Evolutionary conservation across 768 basidiomycete genomes (phyloP).

Genomic region (Lactifluus volemus): DNA sequence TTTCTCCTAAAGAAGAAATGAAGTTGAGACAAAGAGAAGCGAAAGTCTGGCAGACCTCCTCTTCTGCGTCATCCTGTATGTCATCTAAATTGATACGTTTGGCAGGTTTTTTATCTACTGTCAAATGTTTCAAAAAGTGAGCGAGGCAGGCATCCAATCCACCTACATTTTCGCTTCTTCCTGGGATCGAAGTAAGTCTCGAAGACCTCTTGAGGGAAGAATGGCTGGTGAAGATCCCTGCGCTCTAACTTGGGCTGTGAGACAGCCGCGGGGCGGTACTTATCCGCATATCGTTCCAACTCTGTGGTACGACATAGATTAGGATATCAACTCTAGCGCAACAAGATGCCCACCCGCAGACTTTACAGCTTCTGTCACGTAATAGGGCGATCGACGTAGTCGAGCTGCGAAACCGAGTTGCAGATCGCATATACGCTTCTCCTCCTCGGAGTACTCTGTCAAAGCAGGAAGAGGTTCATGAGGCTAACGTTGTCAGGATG

Average conservation of each 20-base stretch:
- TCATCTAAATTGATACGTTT: constrained; percentile 18
- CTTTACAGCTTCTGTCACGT: constrained; percentile 62
- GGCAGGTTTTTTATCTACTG: constrained; percentile 7
- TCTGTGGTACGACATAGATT: constrained; percentile 33
- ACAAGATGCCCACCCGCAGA: constrained; percentile 38
- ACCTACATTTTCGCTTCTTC: constrained; percentile 48
- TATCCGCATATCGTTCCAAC: constrained; percentile 75
- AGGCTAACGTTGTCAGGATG: constrained; percentile 33
- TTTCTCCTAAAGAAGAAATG: constrained; percentile 41
- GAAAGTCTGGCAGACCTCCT: neutral
- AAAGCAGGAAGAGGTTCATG: constrained; percentile 58
- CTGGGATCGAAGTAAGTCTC: constrained; percentile 74
- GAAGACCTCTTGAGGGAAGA: constrained; percentile 71
- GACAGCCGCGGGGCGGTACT: constrained; percentile 55
- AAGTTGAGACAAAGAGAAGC: neutral
- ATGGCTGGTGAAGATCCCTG: constrained; percentile 61
- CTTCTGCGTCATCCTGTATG: constrained; percentile 13
- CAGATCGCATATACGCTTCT: constrained; percentile 53
- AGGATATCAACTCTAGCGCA: neutral
- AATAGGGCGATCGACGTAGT: constrained; percentile 63
- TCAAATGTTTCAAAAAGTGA: neutral
- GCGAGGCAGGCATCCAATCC: neutral
- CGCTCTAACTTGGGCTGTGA: constrained; percentile 61
- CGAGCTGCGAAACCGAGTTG: constrained; percentile 61
- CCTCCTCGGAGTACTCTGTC: constrained; percentile 54